Evolutionary conservation across 1,139 yeast genomes (phyloP).

Genomic region (Yamadazyma sp.): DNA sequence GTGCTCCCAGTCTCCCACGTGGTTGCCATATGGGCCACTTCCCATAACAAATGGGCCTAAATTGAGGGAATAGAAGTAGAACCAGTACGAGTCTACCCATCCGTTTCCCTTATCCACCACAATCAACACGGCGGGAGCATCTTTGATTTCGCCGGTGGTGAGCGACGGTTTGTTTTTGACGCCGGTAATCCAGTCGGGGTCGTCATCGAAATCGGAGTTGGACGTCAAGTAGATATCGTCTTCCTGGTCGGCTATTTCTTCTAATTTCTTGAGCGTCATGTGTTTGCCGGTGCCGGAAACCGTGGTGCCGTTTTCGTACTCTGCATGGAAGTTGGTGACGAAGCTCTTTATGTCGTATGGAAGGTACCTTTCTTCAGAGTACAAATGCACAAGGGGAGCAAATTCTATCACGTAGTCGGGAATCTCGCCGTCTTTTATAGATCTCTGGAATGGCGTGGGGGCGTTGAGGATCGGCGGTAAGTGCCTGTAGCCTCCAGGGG

Average conservation of each 20-base stretch:
- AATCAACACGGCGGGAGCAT: conserved; percentile 80
- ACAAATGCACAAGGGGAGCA: conserved; percentile 81
- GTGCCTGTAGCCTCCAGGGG: conserved; percentile 28
- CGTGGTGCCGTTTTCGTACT: conserved; percentile 47
- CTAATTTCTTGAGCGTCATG: conserved; percentile 40
- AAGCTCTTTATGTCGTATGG: conserved; percentile 80
- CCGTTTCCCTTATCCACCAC: conserved; percentile 93
- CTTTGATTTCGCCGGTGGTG: conserved; percentile 64
- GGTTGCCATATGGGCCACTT: conserved; percentile 94
- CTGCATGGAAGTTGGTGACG: conserved; percentile 61
- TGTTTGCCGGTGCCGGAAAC: conserved; percentile 36
- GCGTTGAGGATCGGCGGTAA: conserved; percentile 37
- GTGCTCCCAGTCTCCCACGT: conserved; percentile 98
- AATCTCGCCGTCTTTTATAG: conserved; percentile 53
- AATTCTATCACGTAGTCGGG: conserved; percentile 75
- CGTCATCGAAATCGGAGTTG: conserved; percentile 64
- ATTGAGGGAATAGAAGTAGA: conserved; percentile 91
- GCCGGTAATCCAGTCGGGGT: conserved; percentile 91
- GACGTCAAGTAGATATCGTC: conserved; percentile 55
- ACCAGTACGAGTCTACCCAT: conserved; percentile 94
- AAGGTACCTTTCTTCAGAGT: conserved; percentile 82
- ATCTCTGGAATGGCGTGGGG: conserved; percentile 32
- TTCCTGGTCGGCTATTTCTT: conserved; percentile 25
- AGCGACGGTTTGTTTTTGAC: conserved; percentile 62
- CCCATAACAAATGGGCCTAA: conserved; percentile 98